Evolutionary conservation across 2,329 filamentous ascomycete genomes (phyloP).

Genomic region (Drechslera avenae): DNA sequence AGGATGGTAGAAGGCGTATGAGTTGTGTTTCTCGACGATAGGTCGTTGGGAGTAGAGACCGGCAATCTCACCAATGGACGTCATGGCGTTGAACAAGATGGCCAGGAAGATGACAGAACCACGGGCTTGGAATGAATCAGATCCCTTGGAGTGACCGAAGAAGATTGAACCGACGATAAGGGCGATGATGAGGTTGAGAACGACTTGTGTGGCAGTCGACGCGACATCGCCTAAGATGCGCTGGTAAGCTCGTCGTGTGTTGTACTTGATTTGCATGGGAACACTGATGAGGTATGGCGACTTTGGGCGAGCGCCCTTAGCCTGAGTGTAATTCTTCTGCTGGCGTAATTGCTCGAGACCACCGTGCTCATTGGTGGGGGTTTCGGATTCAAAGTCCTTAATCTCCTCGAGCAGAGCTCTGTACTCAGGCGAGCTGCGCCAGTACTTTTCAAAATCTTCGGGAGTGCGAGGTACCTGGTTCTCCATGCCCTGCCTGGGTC

Average conservation of each 20-base stretch:
- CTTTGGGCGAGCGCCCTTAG: slow-evolving; percentile 58
- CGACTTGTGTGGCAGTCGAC: slow-evolving; percentile 43
- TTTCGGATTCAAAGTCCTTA: slow-evolving; percentile 55
- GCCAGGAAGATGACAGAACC: slow-evolving; percentile 66
- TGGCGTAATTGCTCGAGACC: slow-evolving; percentile 43
- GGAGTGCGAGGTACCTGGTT: slow-evolving; percentile 54
- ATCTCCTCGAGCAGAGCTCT: slow-evolving; percentile 55
- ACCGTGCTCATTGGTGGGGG: slow-evolving; percentile 51
- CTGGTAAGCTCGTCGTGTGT: slow-evolving; percentile 41
- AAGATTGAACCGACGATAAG: slow-evolving; percentile 68
- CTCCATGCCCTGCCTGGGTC: slow-evolving; percentile 51
- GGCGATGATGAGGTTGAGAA: slow-evolving; percentile 60
- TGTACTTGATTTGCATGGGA: slow-evolving; percentile 50
- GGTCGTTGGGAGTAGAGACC: slow-evolving; percentile 78
- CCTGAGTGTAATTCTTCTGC: slow-evolving; percentile 58
- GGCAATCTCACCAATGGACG: slow-evolving; percentile 59
- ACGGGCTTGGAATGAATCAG: slow-evolving; percentile 59
- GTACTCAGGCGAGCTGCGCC: slow-evolving; percentile 59
- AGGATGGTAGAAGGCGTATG: slow-evolving; percentile 87
- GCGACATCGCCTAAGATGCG: slow-evolving; percentile 43
- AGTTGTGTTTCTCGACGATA: slow-evolving; percentile 86
- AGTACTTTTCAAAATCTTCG: slow-evolving; percentile 56
- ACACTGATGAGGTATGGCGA: slow-evolving; percentile 65
- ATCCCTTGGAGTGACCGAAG: slow-evolving; percentile 57
- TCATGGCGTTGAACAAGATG: slow-evolving; percentile 64